phyloP scores from a whole-genome alignment of 2,329 filamentous ascomycete species.

The Polychaeton citri region DNA sequence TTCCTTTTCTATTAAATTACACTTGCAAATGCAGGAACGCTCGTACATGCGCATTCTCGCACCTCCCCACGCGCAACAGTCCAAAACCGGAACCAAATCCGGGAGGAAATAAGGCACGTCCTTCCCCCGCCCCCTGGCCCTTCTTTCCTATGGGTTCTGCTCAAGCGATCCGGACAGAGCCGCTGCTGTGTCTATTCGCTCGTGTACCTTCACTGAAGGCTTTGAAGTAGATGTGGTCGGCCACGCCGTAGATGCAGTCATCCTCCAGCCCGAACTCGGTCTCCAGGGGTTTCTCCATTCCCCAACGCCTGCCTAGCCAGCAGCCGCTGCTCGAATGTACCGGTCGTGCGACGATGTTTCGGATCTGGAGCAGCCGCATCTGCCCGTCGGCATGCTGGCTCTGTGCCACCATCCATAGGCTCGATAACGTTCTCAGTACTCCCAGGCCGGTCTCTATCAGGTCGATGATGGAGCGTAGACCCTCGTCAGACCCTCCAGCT shows the following conservation, averaged over 20 bases:
- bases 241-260: constrained; percentile 22
- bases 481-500: constrained; percentile 41
- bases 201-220: constrained; percentile 9
- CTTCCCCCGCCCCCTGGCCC: no score
- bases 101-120: no score
- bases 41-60: no score
- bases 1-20: no score
- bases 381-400: constrained; percentile 38
- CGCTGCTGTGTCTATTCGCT: no score
- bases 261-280: constrained; percentile 14
- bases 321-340: constrained; percentile 23
- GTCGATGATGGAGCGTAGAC: constrained; percentile 40
- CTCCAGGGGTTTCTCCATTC: constrained; percentile 18
- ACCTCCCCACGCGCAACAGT: no score
- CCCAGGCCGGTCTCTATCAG: constrained; percentile 40
- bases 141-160: no score
- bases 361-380: constrained; percentile 32
- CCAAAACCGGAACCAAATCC: no score
- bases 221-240: constrained; percentile 13
- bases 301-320: constrained; percentile 22
- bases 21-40: no score
- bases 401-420: constrained; percentile 47
- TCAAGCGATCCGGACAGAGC: no score
- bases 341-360: constrained; percentile 23
- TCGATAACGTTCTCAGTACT: constrained; percentile 42